phyloP scores from a whole-genome alignment of 805 yeast genomes.

The Yarrowia yakushimensis region DNA sequence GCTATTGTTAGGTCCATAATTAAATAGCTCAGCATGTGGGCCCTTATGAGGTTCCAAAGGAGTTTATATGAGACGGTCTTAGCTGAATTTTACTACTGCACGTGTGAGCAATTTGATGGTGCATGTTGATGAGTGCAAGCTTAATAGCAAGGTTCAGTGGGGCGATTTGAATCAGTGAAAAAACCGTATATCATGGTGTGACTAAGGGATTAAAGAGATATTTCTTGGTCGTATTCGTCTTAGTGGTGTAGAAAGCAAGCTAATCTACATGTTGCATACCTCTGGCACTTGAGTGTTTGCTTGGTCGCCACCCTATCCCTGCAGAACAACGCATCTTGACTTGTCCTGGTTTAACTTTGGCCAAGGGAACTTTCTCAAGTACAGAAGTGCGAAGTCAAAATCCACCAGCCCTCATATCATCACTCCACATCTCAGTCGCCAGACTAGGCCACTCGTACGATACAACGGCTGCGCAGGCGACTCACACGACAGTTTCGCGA shows the following conservation, averaged over 20 bases:
- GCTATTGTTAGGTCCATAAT: background rate
- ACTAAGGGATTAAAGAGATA: background rate
- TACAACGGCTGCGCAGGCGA: background rate
- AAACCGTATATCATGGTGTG: background rate
- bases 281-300: background rate
- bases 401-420: constrained; percentile 14
- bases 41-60: background rate
- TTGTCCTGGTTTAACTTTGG: background rate
- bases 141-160: constrained; percentile 6
- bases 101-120: constrained; percentile 11
- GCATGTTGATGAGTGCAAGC: background rate
- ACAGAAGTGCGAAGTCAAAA: background rate
- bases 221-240: background rate
- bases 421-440: constrained; percentile 12
- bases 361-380: constrained; percentile 3
- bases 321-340: background rate
- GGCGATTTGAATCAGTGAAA: background rate
- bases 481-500: background rate
- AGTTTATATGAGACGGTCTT: constrained; percentile 1
- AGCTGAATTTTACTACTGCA: constrained; percentile 9
- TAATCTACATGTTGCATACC: background rate
- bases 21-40: background rate
- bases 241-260: background rate
- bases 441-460: background rate
- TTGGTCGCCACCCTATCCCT: background rate